Evolutionary conservation across 2,329 filamentous ascomycete genomes (phyloP).

Genomic region (Colletotrichum liaoningense): DNA sequence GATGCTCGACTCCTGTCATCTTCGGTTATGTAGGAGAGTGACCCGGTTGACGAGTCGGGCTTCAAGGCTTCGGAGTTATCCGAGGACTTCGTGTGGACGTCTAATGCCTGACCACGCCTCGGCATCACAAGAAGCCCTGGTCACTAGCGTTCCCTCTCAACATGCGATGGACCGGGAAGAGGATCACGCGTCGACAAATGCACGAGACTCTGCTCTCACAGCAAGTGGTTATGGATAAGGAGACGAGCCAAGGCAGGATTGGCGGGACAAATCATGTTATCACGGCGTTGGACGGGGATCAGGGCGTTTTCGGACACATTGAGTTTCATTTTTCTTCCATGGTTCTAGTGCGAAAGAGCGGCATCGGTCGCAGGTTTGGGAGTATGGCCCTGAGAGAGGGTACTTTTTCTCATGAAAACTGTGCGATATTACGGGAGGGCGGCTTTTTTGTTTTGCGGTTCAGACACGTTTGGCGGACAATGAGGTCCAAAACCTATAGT

Average conservation of each 20-base stretch:
- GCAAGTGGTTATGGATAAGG: constrained; percentile 3
- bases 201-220: neutral
- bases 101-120: neutral
- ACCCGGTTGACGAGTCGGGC: constrained; percentile 16
- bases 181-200: constrained; percentile 7
- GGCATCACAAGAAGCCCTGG: neutral
- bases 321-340: neutral
- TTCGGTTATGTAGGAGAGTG: constrained; percentile 53
- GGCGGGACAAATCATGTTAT: constrained; percentile 24
- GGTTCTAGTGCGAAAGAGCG: neutral
- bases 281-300: constrained; percentile 28
- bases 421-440: constrained; percentile 4
- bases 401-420: neutral
- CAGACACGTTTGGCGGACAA: neutral
- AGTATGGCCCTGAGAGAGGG: neutral
- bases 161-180: neutral
- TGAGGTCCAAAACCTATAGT: neutral
- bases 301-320: constrained; percentile 29
- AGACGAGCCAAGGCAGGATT: constrained; percentile 11
- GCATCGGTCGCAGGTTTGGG: neutral
- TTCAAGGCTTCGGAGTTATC: neutral
- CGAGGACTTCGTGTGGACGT: neutral
- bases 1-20: constrained; percentile 56
- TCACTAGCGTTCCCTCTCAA: neutral
- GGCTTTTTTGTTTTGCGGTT: constrained; percentile 19